These are phyloP conservation scores for Trichoderma asperellum DNA, from an alignment of 2,329 filamentous ascomycete genomes.

Conservation along the genomic window DNA sequence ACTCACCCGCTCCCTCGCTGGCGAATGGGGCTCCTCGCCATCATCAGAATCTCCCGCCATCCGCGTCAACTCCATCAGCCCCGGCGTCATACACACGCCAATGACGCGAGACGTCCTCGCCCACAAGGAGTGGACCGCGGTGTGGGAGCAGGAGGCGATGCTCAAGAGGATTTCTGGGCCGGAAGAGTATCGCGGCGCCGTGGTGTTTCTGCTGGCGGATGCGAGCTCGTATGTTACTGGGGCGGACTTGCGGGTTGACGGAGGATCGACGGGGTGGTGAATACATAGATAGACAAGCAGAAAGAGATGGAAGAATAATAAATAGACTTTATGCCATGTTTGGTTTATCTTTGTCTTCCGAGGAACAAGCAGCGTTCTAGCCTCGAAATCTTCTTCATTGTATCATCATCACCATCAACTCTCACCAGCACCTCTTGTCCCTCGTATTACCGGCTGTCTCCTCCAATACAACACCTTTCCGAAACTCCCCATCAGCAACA, in stretches of 20 bases:
- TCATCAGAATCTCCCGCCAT: conserved; percentile 44
- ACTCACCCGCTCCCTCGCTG: conserved; percentile 53
- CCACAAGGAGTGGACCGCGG: conserved; percentile 2
- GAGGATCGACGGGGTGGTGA: conserved; percentile 25
- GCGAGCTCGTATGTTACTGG: conserved; percentile 26
- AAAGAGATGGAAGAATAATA: background rate
- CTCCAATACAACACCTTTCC: conserved; percentile 11
- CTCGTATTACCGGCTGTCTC: background rate
- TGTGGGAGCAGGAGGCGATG: conserved; percentile 23
- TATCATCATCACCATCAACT: background rate
- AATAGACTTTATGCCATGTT: background rate
- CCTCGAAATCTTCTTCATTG: background rate
- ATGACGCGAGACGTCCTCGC: conserved; percentile 16
- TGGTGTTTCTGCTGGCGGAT: conserved; percentile 7
- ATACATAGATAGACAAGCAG: background rate
- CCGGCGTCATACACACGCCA: conserved; percentile 21
- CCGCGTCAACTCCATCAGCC: conserved; percentile 51
- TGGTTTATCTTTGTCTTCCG: background rate
- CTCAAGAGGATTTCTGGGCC: conserved; percentile 16
- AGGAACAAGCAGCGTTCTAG: background rate
- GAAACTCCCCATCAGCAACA: background rate
- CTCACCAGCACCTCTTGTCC: background rate
- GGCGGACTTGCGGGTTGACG: conserved; percentile 21
- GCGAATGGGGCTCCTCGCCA: conserved; percentile 52
- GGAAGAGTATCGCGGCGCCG: conserved; percentile 22